Evolutionary conservation across 2,329 filamentous ascomycete genomes (phyloP).

Genomic region (Claviceps arundinis): DNA sequence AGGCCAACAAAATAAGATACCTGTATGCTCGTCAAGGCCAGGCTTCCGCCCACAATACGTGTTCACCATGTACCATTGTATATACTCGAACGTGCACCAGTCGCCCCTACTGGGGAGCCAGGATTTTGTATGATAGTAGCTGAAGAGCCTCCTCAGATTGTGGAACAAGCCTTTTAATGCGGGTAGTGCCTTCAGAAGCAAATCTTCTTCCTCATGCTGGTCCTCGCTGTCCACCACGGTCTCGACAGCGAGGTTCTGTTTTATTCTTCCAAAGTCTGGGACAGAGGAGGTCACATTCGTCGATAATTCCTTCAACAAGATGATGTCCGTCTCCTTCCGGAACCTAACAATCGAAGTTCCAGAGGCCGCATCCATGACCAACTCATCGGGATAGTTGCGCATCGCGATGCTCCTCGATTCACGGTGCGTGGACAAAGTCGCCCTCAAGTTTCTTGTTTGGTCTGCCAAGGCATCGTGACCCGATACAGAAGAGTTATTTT

Average conservation of each 20-base stretch:
- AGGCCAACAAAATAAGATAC: constrained; percentile 21
- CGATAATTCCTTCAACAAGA: constrained; percentile 9
- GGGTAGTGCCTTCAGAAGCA: constrained; percentile 2
- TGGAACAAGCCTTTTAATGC: constrained; percentile 7
- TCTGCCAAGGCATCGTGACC: constrained; percentile 11
- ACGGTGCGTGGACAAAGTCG: constrained; percentile 20
- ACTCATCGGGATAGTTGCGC: constrained; percentile 18
- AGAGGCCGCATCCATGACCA: constrained; percentile 14
- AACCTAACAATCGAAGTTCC: constrained; percentile 16
- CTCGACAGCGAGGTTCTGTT: constrained; percentile 17
- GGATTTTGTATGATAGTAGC: constrained; percentile 15
- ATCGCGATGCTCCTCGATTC: constrained; percentile 22
- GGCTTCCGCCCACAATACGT: constrained; percentile 12
- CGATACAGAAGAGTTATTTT: constrained; percentile 8
- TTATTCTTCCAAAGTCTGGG: constrained; percentile 15
- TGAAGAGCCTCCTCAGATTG: constrained; percentile 1
- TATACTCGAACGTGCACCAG: constrained; percentile 20
- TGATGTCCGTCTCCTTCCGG: constrained; percentile 18
- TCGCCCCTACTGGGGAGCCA: background rate
- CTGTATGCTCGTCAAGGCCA: constrained; percentile 13
- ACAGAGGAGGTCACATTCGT: constrained; percentile 7
- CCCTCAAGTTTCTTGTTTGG: constrained; percentile 16
- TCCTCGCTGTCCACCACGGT: constrained; percentile 2
- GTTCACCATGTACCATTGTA: constrained; percentile 15
- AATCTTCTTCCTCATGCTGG: background rate